Evolutionary conservation across 1,284 basidiomycete genomes (phyloP).

Genomic region (Golubevia sp.): DNA sequence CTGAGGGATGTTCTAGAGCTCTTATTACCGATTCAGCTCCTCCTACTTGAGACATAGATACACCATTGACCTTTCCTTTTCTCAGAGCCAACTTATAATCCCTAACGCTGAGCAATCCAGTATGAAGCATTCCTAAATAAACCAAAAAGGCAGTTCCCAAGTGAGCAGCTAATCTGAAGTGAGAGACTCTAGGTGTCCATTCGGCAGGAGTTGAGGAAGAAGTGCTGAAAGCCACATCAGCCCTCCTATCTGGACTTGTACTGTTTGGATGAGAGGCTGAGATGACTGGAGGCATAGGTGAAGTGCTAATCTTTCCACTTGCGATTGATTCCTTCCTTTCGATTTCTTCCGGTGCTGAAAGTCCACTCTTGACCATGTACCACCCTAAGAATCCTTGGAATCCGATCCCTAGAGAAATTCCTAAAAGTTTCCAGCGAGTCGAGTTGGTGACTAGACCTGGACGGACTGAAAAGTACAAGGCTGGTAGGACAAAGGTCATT

Average conservation of each 20-base stretch:
- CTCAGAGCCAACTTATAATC: slow-evolving; percentile 29
- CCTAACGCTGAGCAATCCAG: slow-evolving; percentile 43
- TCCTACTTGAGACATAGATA: slow-evolving; percentile 3
- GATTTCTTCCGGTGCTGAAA: slow-evolving; percentile 20
- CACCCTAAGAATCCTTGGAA: slow-evolving; percentile 59
- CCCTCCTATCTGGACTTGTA: background rate
- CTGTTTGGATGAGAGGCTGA: background rate
- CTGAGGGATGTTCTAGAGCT: slow-evolving; percentile 27
- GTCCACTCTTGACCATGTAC: slow-evolving; percentile 57
- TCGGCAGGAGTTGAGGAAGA: slow-evolving; percentile 17
- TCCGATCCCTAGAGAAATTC: slow-evolving; percentile 51
- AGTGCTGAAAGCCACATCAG: slow-evolving; percentile 4
- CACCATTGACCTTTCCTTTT: slow-evolving; percentile 17
- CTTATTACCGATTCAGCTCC: slow-evolving; percentile 5
- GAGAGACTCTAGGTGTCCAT: slow-evolving; percentile 55
- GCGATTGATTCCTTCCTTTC: background rate
- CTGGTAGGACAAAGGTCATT: slow-evolving; percentile 49
- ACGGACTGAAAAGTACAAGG: slow-evolving; percentile 30
- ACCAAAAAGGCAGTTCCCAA: slow-evolving; percentile 57
- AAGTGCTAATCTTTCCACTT: background rate
- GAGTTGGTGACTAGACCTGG: slow-evolving; percentile 15
- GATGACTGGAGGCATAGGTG: background rate
- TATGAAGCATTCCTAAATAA: slow-evolving; percentile 58
- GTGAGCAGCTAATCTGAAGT: slow-evolving; percentile 56
- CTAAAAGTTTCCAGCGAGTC: slow-evolving; percentile 42